Evolutionary conservation across 495 filamentous ascomycete genomes (phyloP).

Genomic region (Rostrohypoxylon terebratum): DNA sequence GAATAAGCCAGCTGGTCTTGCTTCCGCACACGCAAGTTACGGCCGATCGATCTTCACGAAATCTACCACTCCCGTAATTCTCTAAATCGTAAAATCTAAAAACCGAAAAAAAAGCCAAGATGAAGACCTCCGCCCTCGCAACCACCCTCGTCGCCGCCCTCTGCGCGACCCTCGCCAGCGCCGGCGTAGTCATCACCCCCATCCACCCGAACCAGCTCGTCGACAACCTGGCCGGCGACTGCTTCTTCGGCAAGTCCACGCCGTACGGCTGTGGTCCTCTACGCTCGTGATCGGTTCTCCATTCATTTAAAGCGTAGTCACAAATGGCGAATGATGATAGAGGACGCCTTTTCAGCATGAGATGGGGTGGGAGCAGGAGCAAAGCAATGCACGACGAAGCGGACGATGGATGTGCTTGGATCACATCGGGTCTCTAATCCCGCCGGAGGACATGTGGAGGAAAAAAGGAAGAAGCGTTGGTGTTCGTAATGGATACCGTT

Average conservation of each 20-base stretch:
- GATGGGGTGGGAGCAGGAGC: neutral
- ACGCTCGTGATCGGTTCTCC: conserved; percentile 28
- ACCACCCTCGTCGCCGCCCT: conserved; percentile 52
- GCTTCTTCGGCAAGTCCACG: conserved; percentile 62
- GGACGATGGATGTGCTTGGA: neutral
- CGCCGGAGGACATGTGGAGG: neutral
- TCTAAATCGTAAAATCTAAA: conserved; percentile 2
- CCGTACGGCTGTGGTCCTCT: conserved; percentile 59
- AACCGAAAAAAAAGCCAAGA: conserved; percentile 33
- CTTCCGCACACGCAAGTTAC: neutral
- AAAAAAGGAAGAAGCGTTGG: conserved; percentile 4
- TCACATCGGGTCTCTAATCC: conserved; percentile 6
- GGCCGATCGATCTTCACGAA: neutral
- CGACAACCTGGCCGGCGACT: conserved; percentile 54
- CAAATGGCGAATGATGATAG: neutral
- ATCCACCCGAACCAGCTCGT: conserved; percentile 59
- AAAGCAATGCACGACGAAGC: conserved; percentile 12
- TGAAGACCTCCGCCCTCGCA: conserved; percentile 52
- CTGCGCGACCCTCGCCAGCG: conserved; percentile 58
- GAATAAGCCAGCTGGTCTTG: conserved; percentile 36
- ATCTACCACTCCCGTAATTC: neutral
- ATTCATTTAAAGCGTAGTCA: too few relatives aligned
- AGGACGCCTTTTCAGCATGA: too few relatives aligned
- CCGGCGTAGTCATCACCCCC: conserved; percentile 61
- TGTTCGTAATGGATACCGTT: neutral